Evolutionary conservation across 1,139 yeast genomes (phyloP), one percentile per base, ranked within the genome.

Genomic region (Kluyveromyces marxianus): DNA sequence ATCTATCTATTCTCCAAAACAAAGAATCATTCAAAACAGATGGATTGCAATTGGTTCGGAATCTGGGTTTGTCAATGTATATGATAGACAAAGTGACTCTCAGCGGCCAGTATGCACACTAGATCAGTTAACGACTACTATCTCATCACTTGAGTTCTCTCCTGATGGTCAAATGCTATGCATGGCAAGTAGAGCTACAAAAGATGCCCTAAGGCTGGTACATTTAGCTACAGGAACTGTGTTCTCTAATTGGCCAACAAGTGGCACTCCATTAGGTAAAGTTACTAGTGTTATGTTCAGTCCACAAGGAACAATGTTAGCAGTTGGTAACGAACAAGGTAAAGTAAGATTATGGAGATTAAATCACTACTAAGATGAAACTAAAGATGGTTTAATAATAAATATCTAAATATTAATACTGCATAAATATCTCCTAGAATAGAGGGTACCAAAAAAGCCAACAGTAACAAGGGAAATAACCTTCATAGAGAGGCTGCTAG

Each of bases 191-290:
- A 74, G 95, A 57, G 92, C 85, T 4, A 81, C 83, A 68, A 79
- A 84, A 59, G 97, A 94, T 65, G 88, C 96, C 1, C 70, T 94
- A 52, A 77, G 90, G 58, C 65, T 94, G 54, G 92, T 89, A 10
- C 98, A 94, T 60, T 68, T 92, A 49, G 96, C 97, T 8, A 75
- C 89, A 7, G 89, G 92, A 50, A 77, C 87, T 8, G 96, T 87
- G 3, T 94, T 81, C 66, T 75, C 81, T 47, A 94, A 94, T 70
- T 94, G 98, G 98, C 99, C 99, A 25, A 92, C 97, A 2, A 81
- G 92, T 48, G 92, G 89, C 6, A 90, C 99, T 0, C 98, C 98
- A 3, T 75, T 94, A 54, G 99, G 98, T 27, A 81, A 83, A 55
- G 96, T 94, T 37, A 87, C 97, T 1, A 69, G 83, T n/a, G 83